Evolutionary conservation across 2,329 filamentous ascomycete species (phyloP).

Genomic region (Coniochaeta sp.): DNA sequence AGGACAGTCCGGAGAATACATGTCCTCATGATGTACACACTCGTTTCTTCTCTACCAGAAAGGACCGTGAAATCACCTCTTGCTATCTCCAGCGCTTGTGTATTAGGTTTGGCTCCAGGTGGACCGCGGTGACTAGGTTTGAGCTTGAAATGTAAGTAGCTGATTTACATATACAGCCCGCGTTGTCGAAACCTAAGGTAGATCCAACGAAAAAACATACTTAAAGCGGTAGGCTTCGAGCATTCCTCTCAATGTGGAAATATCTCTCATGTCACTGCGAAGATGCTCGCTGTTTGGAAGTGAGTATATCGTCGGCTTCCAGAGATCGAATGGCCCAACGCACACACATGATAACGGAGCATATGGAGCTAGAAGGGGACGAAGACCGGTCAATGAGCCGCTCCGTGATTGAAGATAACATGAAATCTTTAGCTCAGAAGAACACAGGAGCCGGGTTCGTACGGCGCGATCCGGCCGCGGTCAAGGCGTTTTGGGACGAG

Average conservation of each 20-base stretch:
- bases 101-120: neutral
- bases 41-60: too few relatives aligned
- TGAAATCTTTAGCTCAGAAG: neutral
- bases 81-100: neutral
- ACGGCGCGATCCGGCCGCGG: conserved; percentile 4
- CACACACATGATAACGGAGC: neutral
- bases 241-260: neutral
- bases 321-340: neutral
- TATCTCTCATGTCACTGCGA: neutral
- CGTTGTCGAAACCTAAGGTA: neutral
- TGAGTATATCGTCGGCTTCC: too few relatives aligned
- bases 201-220: neutral
- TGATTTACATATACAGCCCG: neutral
- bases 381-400: neutral
- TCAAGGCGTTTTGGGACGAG: conserved; percentile 7
- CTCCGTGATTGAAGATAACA: neutral
- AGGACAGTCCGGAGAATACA: too few relatives aligned
- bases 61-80: too few relatives aligned
- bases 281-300: neutral
- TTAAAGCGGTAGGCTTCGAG: neutral
- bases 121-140: neutral
- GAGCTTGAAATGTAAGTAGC: neutral
- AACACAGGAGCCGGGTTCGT: neutral
- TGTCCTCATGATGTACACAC: too few relatives aligned
- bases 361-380: neutral